Evolutionary conservation across 352 stramenopile genomes (phyloP), one percentile per base, ranked within the genome.

Genomic region (Phytopythium cucurbitacearum): DNA sequence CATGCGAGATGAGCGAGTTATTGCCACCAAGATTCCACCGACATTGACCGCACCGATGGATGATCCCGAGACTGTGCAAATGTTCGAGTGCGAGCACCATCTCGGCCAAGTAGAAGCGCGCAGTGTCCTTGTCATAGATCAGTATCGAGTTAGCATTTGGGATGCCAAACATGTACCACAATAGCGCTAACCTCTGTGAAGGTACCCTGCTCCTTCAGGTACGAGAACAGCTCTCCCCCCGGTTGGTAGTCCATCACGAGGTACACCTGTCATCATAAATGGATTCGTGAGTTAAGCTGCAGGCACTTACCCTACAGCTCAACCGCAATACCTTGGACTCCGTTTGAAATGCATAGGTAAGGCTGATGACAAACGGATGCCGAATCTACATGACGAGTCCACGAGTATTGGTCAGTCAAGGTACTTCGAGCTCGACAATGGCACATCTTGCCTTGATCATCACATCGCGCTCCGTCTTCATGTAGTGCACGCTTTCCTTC

Each of bases 41-140:
- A 7, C 12, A 46, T 5, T 12, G 9, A 5, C 56, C 64, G 5
- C 49, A 92, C 78, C 85, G 82, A 58, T 95, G 83, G 34, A 90
- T 95, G 55, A 95, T 92, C 43, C 81, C 83, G 34, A 89, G 67
- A 13, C 62, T 60, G 58, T 95, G 85, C n/a, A 94, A 56, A 55
- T 91, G 80, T 48, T 93, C 81, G 32, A 95, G 59, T 0, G 83
- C 85, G 13, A 95, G 64, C 41, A 94, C 73, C 74, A 95, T 94
- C 62, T 95, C 85, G 2, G 85, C 83, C 40, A 91, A 43, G 46
- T 95, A 94, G 63, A 94, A 93, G 1, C 81, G 79, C 34, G 63
- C 65, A 10, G 64, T 74, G n/a, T 86, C 75, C 77, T 91, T 5
- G 38, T 8, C n/a, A 44, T 10, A 12, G 33, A 16, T 4, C 11